Base-by-base conservation (phyloP, 257 asterid genomes). In the Solanum virginianum region DNA sequence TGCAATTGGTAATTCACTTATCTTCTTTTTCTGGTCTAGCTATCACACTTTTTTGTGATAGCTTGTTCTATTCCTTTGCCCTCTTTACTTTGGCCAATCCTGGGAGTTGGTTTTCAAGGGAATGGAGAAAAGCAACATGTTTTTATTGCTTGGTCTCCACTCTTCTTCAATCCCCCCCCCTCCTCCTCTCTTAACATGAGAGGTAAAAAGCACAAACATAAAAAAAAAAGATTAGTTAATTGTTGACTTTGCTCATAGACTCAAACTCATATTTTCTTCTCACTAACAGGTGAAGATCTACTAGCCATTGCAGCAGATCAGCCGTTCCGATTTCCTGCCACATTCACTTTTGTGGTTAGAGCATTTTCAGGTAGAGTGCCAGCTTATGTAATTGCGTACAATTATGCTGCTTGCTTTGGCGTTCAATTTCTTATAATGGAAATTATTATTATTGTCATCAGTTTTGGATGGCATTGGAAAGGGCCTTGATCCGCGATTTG, bases 401-500 rank as follows among this genome's bases (percentile, higher is more conserved):
- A n/a, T 79, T 53, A 49, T 17, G 5, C 83, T 79, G 6, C 65
- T 79, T 16, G 20, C 36, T 43, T 4, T 53, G 82, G 29, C 26
- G 26, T 77, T 79, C 65, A 79, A 79, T 63, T 29, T 79, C 47
- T 77, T 53, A 16, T 53, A 26, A 14, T 54, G 59, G 1, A 79
- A 53, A 10, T 8, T 29, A 29, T 79, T 53, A 10, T 77, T 51
- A 55, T 88, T 39, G 80, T 74, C 81, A 54, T 79, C 95, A 96
- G 99, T 97, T 80, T 91, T 97, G 94, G 99, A 97, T 88, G 98
- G 98, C 84, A 97, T 97, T 85, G 99, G 98, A 65, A 97, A 97
- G 92, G 98, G 99, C 79, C 99, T 97, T 20, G 98, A 97, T 87
- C 94, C 99, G 89, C 98, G 98, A 80, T 97, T 97, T 90, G 99